These are phyloP conservation scores for Trichoderma oligosporum DNA, from an alignment of 2,329 filamentous ascomycete genomes.

Conservation along the genomic window DNA sequence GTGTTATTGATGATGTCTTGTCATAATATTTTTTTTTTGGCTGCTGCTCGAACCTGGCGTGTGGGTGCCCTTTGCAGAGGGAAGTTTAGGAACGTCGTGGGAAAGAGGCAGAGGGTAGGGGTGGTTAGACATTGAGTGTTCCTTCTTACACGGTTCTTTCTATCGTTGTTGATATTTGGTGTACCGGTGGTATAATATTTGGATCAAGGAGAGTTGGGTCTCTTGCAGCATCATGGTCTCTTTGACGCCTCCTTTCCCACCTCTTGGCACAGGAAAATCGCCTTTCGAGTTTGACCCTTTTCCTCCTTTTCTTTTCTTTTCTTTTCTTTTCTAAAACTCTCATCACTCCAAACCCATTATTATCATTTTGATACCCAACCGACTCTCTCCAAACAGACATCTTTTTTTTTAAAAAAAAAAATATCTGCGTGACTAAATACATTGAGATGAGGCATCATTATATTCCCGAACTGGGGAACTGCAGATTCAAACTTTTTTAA, in stretches of 20 bases:
- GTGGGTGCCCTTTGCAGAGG: constrained; percentile 8
- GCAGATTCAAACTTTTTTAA: background rate
- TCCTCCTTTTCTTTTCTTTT: background rate
- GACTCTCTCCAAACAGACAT: constrained; percentile 11
- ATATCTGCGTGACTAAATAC: constrained; percentile 1
- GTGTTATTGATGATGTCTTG: background rate
- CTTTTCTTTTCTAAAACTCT: background rate
- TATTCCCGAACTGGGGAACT: background rate
- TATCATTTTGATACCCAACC: constrained; percentile 17
- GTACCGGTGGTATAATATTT: constrained; percentile 24
- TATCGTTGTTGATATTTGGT: constrained; percentile 22
- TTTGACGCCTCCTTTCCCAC: constrained; percentile 8
- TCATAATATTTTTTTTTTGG: background rate
- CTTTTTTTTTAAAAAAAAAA: background rate
- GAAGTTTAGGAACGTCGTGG: constrained; percentile 11
- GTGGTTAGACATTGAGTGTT: constrained; percentile 24
- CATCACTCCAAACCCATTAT: constrained; percentile 14
- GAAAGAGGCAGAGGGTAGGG: constrained; percentile 3
- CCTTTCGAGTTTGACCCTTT: background rate
- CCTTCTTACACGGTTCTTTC: constrained; percentile 21
- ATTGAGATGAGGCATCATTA: background rate
- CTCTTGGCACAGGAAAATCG: constrained; percentile 12
- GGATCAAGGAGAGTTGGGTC: constrained; percentile 21
- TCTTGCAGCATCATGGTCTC: constrained; percentile 15
- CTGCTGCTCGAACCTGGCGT: constrained; percentile 16